Evolutionary conservation across 1,284 basidiomycete genomes (phyloP), one percentile per base, ranked within the genome.

Genomic region (Cryptococcus sp.): DNA sequence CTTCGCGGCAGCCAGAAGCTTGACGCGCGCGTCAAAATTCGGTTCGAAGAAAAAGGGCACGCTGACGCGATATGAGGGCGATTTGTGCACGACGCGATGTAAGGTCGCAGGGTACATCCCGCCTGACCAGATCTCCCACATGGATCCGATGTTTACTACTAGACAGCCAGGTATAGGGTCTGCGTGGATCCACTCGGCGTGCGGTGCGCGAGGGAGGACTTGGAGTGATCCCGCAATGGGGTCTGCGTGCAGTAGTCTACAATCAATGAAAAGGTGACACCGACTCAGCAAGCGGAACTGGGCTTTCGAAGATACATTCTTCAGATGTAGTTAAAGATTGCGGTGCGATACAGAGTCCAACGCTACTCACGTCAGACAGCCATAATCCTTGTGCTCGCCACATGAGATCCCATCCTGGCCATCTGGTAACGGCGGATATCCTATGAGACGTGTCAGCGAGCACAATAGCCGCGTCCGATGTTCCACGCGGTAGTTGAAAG

Each of bases 341-440:
- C 6, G 47, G 20, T 30, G 22, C 47, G 65, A 58, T 56, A 19
- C 53, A 40, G 46, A 54, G 42, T 40, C 35, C 46, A 38, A 45
- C 17, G 5, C 23, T 20, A 68, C 83, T 71, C 77, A 90, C 88
- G 90, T 91, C 64, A 92, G 74, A 74, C 89, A 91, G 16, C 91
- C 90, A 64, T 92, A 93, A 72, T 93, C 91, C 86, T 86, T 90
- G 77, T 92, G 90, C 53, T 88, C 88, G 23, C 91, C 91, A 67
- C 91, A 93, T 17, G 88, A 91, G 68, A 88, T 85, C 5, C 91
- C 90, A 46, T 90, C 86, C 54, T 87, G 82, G 54, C 86, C 84
- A 38, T 83, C 80, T 0, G 89, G 88, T n/a, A 93, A 81, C 0
- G 89, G 88, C 1, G 91, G 91, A 69, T 93, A 93, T 16, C 90